Evolutionary conservation across 352 stramenopile genomes (phyloP).

Genomic region (Peronosclerospora sorghi): DNA sequence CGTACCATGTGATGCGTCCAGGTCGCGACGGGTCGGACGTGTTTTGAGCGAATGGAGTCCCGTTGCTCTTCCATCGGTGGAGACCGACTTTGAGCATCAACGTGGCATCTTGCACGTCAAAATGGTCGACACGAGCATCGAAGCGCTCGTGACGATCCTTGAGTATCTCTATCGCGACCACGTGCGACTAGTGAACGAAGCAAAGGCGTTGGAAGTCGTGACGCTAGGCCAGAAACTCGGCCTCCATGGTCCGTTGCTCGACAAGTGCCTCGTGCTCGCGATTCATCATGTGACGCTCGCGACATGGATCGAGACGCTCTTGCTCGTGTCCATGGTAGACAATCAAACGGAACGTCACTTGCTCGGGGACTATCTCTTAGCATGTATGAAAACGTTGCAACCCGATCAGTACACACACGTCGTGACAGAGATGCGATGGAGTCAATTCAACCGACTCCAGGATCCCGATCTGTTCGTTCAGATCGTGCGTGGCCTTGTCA

Average conservation of each 20-base stretch:
- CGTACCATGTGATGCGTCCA: constrained; percentile 2
- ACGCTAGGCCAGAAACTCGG: constrained; percentile 36
- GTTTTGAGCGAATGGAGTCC: constrained; percentile 10
- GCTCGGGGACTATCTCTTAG: constrained; percentile 17
- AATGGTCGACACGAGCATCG: constrained; percentile 24
- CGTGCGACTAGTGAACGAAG: constrained; percentile 20
- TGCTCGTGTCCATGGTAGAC: constrained; percentile 11
- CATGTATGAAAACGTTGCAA: constrained; percentile 14
- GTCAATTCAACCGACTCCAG: constrained; percentile 11
- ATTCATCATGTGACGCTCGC: constrained; percentile 18
- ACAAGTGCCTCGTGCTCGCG: constrained; percentile 29
- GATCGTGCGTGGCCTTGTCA: constrained; percentile 31
- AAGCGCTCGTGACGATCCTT: constrained; percentile 31
- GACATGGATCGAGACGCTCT: constrained; percentile 46
- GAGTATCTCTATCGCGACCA: constrained; percentile 50
- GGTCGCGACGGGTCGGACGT: constrained; percentile 7
- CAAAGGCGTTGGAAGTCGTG: constrained; percentile 23
- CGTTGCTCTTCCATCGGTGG: not conserved
- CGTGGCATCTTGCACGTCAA: constrained; percentile 29
- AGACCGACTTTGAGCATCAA: not conserved
- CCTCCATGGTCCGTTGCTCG: constrained; percentile 24
- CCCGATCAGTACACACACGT: constrained; percentile 14
- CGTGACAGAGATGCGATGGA: constrained; percentile 7
- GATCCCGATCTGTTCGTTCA: constrained; percentile 21
- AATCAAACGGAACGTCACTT: constrained; percentile 10